Evolutionary conservation across 1,284 basidiomycete genomes (phyloP), one percentile per base, ranked within the genome.

Genomic region (Athelia sp.): DNA sequence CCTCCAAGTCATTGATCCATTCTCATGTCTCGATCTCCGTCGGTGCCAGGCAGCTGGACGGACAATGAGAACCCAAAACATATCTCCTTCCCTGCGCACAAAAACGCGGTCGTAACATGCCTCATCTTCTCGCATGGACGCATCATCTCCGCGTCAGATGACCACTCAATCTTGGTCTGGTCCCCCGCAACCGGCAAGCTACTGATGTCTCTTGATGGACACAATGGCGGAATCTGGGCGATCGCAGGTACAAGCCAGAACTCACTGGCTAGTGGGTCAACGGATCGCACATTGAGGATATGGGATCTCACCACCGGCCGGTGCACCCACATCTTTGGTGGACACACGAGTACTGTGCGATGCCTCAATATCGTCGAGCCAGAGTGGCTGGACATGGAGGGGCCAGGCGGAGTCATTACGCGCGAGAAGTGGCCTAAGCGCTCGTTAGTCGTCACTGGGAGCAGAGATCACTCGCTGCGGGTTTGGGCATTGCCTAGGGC

Each of bases 171-270:
- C 60, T 90, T 94, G 63, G 83, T 97, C 43, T 96, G 94, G 66
- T 87, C 85, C 22, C 92, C 92, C 15, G 66, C 75, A 19, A 90
- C 86, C 0, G 94, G 94, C 4, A 76, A 82, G 44, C 76, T 91
- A 19, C 67, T 87, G 4, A 82, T 79, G 46, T 80, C 84, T 1
- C 75, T 98, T 17, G 79, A 87, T 50, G 94, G 94, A 2, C 95
- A 98, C 62, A 89, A 94, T 61, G 94, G 94, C 40, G 94, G 95
- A 29, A 93, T 98, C 2, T 98, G 94, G 94, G 94, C 94, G 8
- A 74, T 98, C 18, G 87, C 88, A 1, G n/a, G n/a, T n/a, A 84
- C 86, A 2, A 85, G 78, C 52, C 84, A 89, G 62, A 87, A 96
- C 62, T 87, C 84, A 1, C 81, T 98, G 13, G 94, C 97, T 53